Conservation (phyloP, 768 basidiomycete species). For the Collybia mongolica region DNA sequence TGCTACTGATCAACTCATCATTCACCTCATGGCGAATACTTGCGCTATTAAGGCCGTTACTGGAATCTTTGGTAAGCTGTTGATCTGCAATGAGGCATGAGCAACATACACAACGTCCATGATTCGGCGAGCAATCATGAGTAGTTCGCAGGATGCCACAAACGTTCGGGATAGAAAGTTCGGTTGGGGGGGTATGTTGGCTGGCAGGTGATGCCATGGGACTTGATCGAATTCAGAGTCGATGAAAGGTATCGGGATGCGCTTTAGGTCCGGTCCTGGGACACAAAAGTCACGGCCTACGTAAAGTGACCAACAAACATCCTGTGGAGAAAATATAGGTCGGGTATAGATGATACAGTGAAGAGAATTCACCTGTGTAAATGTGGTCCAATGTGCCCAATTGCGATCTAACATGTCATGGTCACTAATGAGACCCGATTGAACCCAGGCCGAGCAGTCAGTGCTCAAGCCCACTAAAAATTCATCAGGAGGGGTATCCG, state of each 20-base stretch:
- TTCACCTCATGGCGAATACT: constrained; percentile 38
- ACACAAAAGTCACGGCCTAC: constrained; percentile 63
- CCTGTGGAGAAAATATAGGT: constrained; percentile 29
- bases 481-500: neutral
- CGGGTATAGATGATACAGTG: neutral
- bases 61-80: constrained; percentile 11
- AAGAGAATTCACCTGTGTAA: constrained; percentile 39
- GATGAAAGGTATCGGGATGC: constrained; percentile 46
- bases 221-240: constrained; percentile 49
- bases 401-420: constrained; percentile 56
- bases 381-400: constrained; percentile 61
- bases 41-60: constrained; percentile 42
- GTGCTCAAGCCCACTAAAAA: constrained; percentile 53
- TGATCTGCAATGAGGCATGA: neutral
- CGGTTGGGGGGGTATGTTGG: constrained; percentile 37
- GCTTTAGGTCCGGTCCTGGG: constrained; percentile 32
- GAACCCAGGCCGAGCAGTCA: constrained; percentile 58
- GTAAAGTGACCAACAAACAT: constrained; percentile 65
- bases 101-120: constrained; percentile 55
- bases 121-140: constrained; percentile 47
- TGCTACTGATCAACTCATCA: constrained; percentile 48
- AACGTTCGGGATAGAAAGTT: constrained; percentile 46
- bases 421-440: constrained; percentile 46
- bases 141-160: constrained; percentile 45
- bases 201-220: constrained; percentile 41